Percentiles rank a stretch among this genome's conserved stretches.
These are phyloP conservation scores for Penicillium sp. DNA, from an alignment of 2,329 filamentous ascomycete species.

Conservation along the genomic window DNA sequence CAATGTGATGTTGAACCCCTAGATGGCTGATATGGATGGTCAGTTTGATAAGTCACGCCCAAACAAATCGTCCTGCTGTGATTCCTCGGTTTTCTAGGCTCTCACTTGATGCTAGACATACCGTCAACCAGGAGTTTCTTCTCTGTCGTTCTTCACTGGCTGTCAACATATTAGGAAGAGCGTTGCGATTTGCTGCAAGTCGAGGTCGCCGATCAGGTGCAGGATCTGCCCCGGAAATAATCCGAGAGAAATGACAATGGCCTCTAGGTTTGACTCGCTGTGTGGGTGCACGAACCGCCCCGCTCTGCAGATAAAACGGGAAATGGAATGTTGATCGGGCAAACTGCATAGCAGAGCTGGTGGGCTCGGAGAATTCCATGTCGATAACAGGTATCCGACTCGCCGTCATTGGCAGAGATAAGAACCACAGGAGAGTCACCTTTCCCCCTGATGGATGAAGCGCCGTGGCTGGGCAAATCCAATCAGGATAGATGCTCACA, in stretches of 20 bases:
- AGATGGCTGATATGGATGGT: constrained; percentile 3
- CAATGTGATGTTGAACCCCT: constrained; percentile 15
- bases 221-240: constrained; percentile 1
- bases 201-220: not conserved
- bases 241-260: not conserved
- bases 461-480: not conserved
- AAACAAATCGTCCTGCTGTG: not conserved
- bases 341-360: constrained; percentile 1
- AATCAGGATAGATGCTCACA: not conserved
- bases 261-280: not conserved
- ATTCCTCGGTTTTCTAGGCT: not conserved
- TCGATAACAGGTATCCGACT: not conserved
- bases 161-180: not conserved
- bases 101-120: not conserved
- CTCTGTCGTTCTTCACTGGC: not conserved
- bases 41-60: not conserved
- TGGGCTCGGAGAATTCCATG: not conserved
- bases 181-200: not conserved
- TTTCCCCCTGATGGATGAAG: not conserved
- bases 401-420: constrained; percentile 6
- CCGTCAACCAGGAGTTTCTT: not conserved
- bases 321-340: constrained; percentile 19
- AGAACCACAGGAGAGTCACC: not conserved
- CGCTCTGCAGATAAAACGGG: not conserved
- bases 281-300: not conserved